Evolutionary conservation across 805 yeast species (phyloP).

Genomic region (Lachancea mirantina): DNA sequence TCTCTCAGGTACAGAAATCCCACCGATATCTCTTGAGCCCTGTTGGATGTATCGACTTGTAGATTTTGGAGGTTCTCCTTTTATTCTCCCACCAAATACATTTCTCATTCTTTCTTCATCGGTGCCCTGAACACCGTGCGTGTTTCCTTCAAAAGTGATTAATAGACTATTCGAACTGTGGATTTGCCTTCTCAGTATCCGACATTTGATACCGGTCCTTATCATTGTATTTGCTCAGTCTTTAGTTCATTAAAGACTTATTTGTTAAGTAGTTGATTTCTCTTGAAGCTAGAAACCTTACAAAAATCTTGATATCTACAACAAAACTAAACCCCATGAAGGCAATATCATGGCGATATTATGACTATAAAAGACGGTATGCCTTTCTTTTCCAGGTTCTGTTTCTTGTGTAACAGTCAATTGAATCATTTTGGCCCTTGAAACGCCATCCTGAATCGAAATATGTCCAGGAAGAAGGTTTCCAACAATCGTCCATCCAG

Average conservation of each 20-base stretch:
- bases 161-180: slow-evolving; percentile 1
- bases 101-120: slow-evolving; percentile 42
- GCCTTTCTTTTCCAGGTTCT: slow-evolving; percentile 22
- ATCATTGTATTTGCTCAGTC: not conserved
- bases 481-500: slow-evolving; percentile 28
- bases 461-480: slow-evolving; percentile 20
- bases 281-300: too few species aligned
- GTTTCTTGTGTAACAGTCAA: slow-evolving; percentile 24
- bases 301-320: too few species aligned
- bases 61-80: slow-evolving; percentile 42
- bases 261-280: too few species aligned
- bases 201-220: too few species aligned
- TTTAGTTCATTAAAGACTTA: too few species aligned
- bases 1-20: slow-evolving; percentile 70
- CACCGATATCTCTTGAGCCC: slow-evolving; percentile 36
- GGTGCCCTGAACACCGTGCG: slow-evolving; percentile 24
- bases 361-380: slow-evolving; percentile 9
- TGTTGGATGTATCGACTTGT: slow-evolving; percentile 29
- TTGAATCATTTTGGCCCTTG: slow-evolving; percentile 20
- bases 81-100: slow-evolving; percentile 51
- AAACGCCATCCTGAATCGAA: slow-evolving; percentile 23
- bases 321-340: too few species aligned
- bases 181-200: too few species aligned
- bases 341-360: too few species aligned
- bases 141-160: slow-evolving; percentile 34